Conservation (phyloP, 441 rosid species). For the Euphorbia celastroides region DNA sequence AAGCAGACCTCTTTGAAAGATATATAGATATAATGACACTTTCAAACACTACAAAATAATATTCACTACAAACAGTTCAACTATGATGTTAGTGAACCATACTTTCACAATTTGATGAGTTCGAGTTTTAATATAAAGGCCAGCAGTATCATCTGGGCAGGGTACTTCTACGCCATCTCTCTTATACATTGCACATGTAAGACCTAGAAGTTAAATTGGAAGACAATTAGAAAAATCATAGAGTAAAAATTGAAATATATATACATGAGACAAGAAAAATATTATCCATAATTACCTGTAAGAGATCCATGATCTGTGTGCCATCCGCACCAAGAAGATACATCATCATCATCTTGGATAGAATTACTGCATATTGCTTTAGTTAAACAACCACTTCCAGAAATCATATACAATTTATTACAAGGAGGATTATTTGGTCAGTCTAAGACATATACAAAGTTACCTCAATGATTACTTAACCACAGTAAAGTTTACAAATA, state of each 20-base stretch:
- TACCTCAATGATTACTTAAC: background rate
- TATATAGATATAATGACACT: slow-evolving; percentile 7
- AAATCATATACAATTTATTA: background rate
- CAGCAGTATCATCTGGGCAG: slow-evolving; percentile 79
- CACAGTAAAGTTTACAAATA: background rate
- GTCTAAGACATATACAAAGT: background rate
- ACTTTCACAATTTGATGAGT: slow-evolving; percentile 77
- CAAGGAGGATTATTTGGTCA: background rate
- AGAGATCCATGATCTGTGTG: slow-evolving; percentile 93
- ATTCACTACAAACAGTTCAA: slow-evolving; percentile 13
- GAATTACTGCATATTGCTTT: slow-evolving; percentile 34
- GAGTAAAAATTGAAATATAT: background rate
- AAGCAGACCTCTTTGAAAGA: slow-evolving; percentile 2
- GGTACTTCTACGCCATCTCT: slow-evolving; percentile 66
- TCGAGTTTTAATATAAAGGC: slow-evolving; percentile 86
- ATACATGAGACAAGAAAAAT: slow-evolving; percentile 2
- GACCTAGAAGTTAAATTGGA: slow-evolving; percentile 57
- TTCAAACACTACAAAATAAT: slow-evolving; percentile 2
- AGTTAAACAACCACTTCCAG: slow-evolving; percentile 17
- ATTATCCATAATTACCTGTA: slow-evolving; percentile 41
- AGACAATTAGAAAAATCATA: slow-evolving; percentile 22
- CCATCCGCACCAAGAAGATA: slow-evolving; percentile 98
- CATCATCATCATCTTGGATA: slow-evolving; percentile 38
- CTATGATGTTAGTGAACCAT: slow-evolving; percentile 28
- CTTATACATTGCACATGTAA: slow-evolving; percentile 82